These are phyloP conservation scores for Xylaria acuta DNA, from an alignment of 495 filamentous ascomycete species.

Conservation along the genomic window DNA sequence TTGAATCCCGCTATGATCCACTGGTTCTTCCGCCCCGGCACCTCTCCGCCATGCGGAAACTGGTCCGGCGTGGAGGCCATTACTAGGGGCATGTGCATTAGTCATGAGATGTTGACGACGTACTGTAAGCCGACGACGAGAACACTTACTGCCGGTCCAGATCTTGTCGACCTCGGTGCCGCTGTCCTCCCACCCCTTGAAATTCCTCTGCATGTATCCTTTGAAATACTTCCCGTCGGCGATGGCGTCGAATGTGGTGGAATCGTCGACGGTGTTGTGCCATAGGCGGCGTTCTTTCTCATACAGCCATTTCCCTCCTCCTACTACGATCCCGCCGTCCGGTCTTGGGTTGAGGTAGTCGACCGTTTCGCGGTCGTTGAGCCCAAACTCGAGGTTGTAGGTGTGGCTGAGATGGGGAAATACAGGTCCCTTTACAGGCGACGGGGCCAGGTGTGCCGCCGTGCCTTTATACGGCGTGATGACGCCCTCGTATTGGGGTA, in stretches of 20 bases:
- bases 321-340: constrained; percentile 42
- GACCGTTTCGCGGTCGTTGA: constrained; percentile 1
- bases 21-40: constrained; percentile 50
- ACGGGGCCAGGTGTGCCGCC: constrained; percentile 23
- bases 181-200: constrained; percentile 53
- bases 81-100: constrained; percentile 28
- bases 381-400: constrained; percentile 18
- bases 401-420: constrained; percentile 17
- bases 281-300: constrained; percentile 43
- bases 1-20: constrained; percentile 61
- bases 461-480: constrained; percentile 30
- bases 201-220: constrained; percentile 55
- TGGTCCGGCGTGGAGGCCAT: constrained; percentile 55
- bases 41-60: constrained; percentile 55
- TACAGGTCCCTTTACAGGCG: constrained; percentile 8
- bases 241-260: constrained; percentile 45
- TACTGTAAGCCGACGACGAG: neutral
- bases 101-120: too few relatives aligned
- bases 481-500: constrained; percentile 28
- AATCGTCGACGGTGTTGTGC: constrained; percentile 56
- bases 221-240: constrained; percentile 47
- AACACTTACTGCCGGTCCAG: constrained; percentile 53
- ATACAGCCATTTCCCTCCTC: constrained; percentile 50
- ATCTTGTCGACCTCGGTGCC: constrained; percentile 50
- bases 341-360: constrained; percentile 34